Evolutionary conservation across 371 early-diverging fungal species (phyloP).

Genomic region (Lichtheimia ornata): DNA sequence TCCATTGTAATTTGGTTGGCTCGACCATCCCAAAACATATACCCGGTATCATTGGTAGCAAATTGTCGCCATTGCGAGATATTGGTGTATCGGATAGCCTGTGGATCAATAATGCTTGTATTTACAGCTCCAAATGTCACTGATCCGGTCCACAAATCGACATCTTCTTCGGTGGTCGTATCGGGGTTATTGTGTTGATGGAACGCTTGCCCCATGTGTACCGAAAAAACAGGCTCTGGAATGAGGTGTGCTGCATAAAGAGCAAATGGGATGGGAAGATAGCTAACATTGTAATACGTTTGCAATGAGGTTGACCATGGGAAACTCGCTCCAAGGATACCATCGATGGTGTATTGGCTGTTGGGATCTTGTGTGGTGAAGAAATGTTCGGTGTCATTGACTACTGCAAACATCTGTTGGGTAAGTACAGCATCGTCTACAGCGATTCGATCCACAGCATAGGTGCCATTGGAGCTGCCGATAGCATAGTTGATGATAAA

Average conservation of each 20-base stretch:
- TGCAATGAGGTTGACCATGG: conserved; percentile 2
- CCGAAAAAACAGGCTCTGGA: conserved; percentile 13
- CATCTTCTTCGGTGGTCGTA: not conserved
- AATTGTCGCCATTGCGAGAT: not conserved
- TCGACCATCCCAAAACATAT: conserved; percentile 1
- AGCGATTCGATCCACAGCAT: conserved; percentile 4
- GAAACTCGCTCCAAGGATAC: conserved; percentile 15
- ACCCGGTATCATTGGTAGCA: not conserved
- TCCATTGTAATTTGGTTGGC: not conserved
- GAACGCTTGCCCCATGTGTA: not conserved
- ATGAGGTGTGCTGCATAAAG: conserved; percentile 5
- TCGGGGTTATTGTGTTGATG: not conserved
- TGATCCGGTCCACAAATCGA: conserved; percentile 24
- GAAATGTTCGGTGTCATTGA: conserved; percentile 1
- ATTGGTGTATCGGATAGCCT: too few species aligned
- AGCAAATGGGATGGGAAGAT: conserved; percentile 15
- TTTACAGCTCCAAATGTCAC: conserved; percentile 39
- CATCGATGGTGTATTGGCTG: conserved; percentile 6
- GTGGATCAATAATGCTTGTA: not conserved
- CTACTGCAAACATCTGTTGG: conserved; percentile 9
- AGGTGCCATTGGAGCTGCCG: not conserved
- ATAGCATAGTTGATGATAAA: conserved; percentile 8
- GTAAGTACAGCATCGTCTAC: conserved; percentile 1
- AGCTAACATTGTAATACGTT: not conserved
- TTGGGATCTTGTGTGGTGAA: not conserved